Evolutionary conservation across 306 rosid genomes (phyloP), one percentile per base, ranked within the genome.

Genomic region (Clitoria ternatea): DNA sequence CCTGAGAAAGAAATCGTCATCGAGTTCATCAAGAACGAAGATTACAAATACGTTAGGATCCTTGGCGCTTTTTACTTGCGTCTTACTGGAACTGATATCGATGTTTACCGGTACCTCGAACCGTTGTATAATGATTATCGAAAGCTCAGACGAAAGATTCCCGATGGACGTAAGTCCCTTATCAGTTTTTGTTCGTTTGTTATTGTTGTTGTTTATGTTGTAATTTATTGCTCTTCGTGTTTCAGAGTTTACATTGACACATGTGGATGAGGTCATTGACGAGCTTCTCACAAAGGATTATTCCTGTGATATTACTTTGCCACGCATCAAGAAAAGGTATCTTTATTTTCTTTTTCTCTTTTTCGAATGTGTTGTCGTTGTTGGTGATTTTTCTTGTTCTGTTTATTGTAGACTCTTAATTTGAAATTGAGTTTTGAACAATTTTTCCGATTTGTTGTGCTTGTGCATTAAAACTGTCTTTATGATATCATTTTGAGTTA

Each of bases 1-100:
- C 99, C 99, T 1, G 96, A 91, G 91, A 95, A 95, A 83, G 97
- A 95, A 76, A 95, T 91, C 66, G 96, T 95, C 36, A 95, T 91
- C 69, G 99, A 95, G 82, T 95, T 95, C 72, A 91, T 95, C 1
- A 89, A 89, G 70, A 95, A 91, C 75, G 97, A 95, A 54, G 97
- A 95, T 49, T 95, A 95, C 91, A 91, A 94, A 92, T 90, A 95
- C 15, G 97, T 91, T 35, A 89, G 99, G 78, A 18, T 91, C 43
- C 97, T 95, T 26, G 99, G 99, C 52, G 97, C 99, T 7, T 89
- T 95, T 64, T 95, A 91, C 72, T 60, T 95, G 85, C 97, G 97
- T 7, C 83, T 95, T 48, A 95, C 99, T 4, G 99, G 97, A 32
- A 65, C 96, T 4, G 99, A 95, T 64, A 72, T 82, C 13, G 97